Percentiles rank a stretch among this genome's conserved stretches.
These are phyloP conservation scores for Marasmius sp. DNA, from an alignment of 1,284 basidiomycete genomes.

Conservation along the genomic window DNA sequence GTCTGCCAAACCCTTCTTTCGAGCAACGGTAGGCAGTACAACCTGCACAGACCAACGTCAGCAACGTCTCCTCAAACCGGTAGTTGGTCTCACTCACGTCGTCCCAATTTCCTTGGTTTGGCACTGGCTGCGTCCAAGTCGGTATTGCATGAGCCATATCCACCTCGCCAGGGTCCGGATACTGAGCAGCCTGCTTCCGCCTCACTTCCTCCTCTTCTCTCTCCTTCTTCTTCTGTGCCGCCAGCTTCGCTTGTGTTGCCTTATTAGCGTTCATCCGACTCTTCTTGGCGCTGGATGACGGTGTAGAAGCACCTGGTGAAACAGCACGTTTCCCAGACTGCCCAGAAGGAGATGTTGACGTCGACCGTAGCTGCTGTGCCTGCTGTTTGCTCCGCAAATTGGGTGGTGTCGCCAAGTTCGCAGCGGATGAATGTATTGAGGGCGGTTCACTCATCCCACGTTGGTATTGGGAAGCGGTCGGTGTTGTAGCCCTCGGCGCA, in stretches of 20 bases:
- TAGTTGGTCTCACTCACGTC: constrained; percentile 48
- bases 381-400: constrained; percentile 11
- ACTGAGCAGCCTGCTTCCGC: constrained; percentile 55
- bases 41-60: constrained; percentile 34
- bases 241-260: constrained; percentile 31
- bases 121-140: constrained; percentile 72
- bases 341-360: constrained; percentile 7
- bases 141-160: constrained; percentile 68
- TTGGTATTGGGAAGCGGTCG: constrained; percentile 32
- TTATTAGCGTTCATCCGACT: constrained; percentile 29
- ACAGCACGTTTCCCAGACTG: constrained; percentile 18
- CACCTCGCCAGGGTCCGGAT: constrained; percentile 52
- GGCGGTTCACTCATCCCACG: constrained; percentile 31
- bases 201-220: constrained; percentile 28
- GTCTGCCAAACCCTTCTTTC: constrained; percentile 75
- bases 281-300: constrained; percentile 26
- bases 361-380: constrained; percentile 16
- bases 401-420: constrained; percentile 18
- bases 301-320: constrained; percentile 20
- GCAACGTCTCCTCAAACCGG: not conserved
- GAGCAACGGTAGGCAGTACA: constrained; percentile 68
- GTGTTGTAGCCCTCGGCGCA: constrained; percentile 29
- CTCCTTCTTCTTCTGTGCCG: constrained; percentile 26
- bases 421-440: constrained; percentile 21
- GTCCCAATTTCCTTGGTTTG: constrained; percentile 70